Conservation (phyloP, 352 stramenopile genomes). For the Plasmopara viticola region DNA sequence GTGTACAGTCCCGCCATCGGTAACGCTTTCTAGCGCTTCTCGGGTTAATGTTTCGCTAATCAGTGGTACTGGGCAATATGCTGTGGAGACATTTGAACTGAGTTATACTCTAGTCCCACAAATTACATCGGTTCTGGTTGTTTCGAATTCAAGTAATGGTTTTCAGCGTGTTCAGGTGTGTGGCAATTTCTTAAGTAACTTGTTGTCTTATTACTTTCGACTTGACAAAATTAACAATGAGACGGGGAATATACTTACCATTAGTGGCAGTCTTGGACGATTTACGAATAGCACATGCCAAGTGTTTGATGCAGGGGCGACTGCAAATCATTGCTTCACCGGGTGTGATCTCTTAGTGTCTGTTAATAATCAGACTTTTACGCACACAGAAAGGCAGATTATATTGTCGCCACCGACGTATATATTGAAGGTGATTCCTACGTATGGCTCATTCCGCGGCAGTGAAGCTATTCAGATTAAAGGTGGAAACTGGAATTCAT, state of each 20-base stretch:
- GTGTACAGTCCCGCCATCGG: constrained; percentile 21
- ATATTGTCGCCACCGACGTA: constrained; percentile 7
- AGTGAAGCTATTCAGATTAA: constrained; percentile 26
- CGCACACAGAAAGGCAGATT: constrained; percentile 19
- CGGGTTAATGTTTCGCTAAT: constrained; percentile 29
- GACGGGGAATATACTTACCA: not conserved
- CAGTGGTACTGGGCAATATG: constrained; percentile 11
- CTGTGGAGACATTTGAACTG: constrained; percentile 25
- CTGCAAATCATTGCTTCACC: constrained; percentile 7
- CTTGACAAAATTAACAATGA: constrained; percentile 13
- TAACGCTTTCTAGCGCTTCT: not conserved
- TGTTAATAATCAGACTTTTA: constrained; percentile 38
- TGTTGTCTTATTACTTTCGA: constrained; percentile 9
- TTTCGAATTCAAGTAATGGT: constrained; percentile 5
- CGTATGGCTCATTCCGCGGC: constrained; percentile 26
- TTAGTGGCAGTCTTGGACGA: constrained; percentile 3
- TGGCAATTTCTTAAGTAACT: constrained; percentile 9
- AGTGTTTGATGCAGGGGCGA: constrained; percentile 7
- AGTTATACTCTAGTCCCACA: constrained; percentile 22
- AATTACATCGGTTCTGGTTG: constrained; percentile 20
- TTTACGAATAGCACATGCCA: constrained; percentile 15
- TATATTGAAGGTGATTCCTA: constrained; percentile 13
- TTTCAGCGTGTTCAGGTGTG: constrained; percentile 14
- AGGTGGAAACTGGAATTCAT: constrained; percentile 14
- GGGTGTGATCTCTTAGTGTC: constrained; percentile 33